phyloP scores from a whole-genome alignment of 148 eudicot genomes.

The Silene uniflora region DNA sequence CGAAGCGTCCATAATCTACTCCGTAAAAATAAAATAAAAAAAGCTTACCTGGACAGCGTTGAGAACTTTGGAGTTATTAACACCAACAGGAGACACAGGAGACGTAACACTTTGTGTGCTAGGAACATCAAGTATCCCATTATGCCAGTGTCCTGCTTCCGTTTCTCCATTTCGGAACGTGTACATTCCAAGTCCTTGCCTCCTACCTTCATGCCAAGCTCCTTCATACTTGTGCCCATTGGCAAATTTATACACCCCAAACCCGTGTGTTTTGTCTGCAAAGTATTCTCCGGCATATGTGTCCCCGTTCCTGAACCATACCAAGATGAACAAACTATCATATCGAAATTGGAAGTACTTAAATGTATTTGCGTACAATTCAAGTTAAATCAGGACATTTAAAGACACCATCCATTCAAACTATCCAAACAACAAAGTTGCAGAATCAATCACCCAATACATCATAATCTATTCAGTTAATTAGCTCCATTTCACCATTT shows the following conservation, averaged over 20 bases:
- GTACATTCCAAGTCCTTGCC: conserved; percentile 97
- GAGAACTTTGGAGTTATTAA: conserved; percentile 86
- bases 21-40: no score
- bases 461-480: no score
- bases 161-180: conserved; percentile 89
- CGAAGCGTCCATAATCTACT: no score
- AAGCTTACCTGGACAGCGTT: conserved; percentile 72
- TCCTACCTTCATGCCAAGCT: conserved; percentile 94
- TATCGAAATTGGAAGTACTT: not conserved
- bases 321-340: not conserved
- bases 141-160: conserved; percentile 90
- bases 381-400: no score
- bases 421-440: not conserved
- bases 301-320: conserved; percentile 67
- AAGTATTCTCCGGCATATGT: conserved; percentile 92
- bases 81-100: conserved; percentile 84
- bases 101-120: conserved; percentile 62
- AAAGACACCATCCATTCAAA: not conserved
- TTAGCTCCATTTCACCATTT: no score
- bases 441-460: not conserved
- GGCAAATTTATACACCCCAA: conserved; percentile 81
- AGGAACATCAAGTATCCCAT: conserved; percentile 78
- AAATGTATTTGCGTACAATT: not conserved
- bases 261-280: conserved; percentile 95
- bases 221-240: conserved; percentile 92